Conservation (phyloP, 306 rosid species). For the Sicyos edulis region DNA sequence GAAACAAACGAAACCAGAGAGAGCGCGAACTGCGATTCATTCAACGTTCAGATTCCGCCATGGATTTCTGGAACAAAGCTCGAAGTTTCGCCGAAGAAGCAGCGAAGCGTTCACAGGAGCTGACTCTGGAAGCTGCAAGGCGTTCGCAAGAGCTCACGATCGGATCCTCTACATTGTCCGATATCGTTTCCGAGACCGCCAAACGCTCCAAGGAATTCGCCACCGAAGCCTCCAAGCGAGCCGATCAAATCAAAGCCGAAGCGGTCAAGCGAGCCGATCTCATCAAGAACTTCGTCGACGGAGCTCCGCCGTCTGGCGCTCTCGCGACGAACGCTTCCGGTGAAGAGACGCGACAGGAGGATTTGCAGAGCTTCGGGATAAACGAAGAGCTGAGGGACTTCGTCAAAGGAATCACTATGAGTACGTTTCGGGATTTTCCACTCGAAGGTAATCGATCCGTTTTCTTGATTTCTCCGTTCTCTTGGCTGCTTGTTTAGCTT, state of each 20-base stretch:
- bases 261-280: conserved; percentile 37
- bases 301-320: conserved; percentile 16
- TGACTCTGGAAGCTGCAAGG: conserved; percentile 30
- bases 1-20: neutral
- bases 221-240: conserved; percentile 56
- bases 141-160: conserved; percentile 30
- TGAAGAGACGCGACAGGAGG: conserved; percentile 15
- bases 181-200: conserved; percentile 40
- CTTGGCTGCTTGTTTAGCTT: neutral
- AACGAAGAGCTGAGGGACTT: conserved; percentile 59
- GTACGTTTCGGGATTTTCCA: conserved; percentile 55
- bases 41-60: conserved; percentile 14
- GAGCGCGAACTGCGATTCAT: conserved; percentile 18
- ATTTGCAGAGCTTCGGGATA: conserved; percentile 45
- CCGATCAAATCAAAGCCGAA: conserved; percentile 32
- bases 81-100: conserved; percentile 62
- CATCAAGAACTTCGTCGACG: conserved; percentile 32
- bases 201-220: conserved; percentile 45
- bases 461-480: neutral
- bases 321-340: conserved; percentile 11
- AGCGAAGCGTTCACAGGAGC: conserved; percentile 43
- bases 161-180: conserved; percentile 34
- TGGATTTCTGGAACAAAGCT: conserved; percentile 73
- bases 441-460: conserved; percentile 36
- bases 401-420: conserved; percentile 50